Base-by-base conservation (phyloP, 2,329 filamentous ascomycete species). In the Pseudogymnoascus sp. region DNA sequence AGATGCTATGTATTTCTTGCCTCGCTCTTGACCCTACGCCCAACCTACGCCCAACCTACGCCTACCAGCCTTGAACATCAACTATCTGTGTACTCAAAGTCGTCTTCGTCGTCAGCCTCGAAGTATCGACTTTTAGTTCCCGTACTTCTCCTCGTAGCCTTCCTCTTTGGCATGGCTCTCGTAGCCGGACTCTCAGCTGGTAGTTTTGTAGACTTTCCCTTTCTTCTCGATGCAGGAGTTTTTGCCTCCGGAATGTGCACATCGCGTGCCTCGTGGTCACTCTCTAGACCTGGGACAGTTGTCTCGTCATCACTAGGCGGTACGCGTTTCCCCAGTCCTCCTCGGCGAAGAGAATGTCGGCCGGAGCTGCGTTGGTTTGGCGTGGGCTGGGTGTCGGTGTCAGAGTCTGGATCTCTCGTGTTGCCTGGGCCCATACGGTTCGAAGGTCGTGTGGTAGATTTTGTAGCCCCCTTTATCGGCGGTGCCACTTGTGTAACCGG, bases 111-210 rank as follows among this genome's bases (percentile, higher is more conserved):
- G 25, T 28, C 25, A 61, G 61, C 18, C 31, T 67, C 61, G 28
- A 64, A 65, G 42, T 63, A 65, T 12, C 37, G 63, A 61, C 64
- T 66, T 43, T 61, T 63, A 31, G 63, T 38, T 21, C 16, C 61
- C 46, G 63, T 62, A 34, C 64, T 65, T 60, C 42, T 46, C 56
- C 62, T 62, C 40, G 63, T 23, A 12, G 63, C 61, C 28, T 59
- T 56, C 18, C 63, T 37, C 25, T 21, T 63, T 36, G 60, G 63
- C 28, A 63, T 49, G n/a, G 37, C 31, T 25, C 63, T 62, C n/a
- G 60, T 37, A 36, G 28, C 46, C 7, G 61, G 34, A 21, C 38
- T 49, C 21, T 63, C 43, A 25, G 8, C 46, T 59, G 46, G 43
- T 36, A 63, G 28, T 36, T 16, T 38, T 38, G 61, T 25, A 16